These are phyloP conservation scores for Phaseolus coccineus DNA, from an alignment of 331 rosid genomes.

Conservation along the genomic window DNA sequence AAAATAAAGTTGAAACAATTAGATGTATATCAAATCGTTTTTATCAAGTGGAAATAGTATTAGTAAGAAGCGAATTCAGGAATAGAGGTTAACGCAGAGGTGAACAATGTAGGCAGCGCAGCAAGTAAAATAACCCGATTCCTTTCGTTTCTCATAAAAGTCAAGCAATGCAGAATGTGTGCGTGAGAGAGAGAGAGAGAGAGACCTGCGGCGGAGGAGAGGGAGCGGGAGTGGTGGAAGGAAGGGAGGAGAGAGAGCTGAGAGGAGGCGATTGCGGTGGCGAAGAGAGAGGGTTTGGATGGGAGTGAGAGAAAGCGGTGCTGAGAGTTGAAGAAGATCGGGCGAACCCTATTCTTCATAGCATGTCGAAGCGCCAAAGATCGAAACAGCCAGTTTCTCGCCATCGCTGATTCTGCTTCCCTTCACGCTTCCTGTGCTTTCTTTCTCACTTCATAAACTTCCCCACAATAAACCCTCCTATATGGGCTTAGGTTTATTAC, in stretches of 20 bases:
- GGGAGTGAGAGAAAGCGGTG: constrained; percentile 12
- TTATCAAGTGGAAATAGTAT: too few species aligned
- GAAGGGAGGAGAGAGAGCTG: constrained; percentile 41
- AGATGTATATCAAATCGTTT: too few species aligned
- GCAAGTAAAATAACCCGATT: neutral
- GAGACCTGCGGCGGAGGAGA: constrained; percentile 61
- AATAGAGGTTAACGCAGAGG: neutral
- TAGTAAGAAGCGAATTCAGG: neutral
- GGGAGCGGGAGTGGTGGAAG: constrained; percentile 47
- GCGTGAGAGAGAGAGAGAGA: neutral
- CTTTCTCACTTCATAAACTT: neutral
- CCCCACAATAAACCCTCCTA: neutral
- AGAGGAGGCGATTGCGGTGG: constrained; percentile 36
- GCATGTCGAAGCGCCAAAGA: constrained; percentile 29
- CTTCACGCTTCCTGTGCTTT: neutral
- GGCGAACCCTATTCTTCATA: constrained; percentile 34
- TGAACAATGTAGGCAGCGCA: neutral
- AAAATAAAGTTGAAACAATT: too few species aligned
- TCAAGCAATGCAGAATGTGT: neutral
- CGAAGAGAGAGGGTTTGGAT: constrained; percentile 48
- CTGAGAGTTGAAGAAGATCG: constrained; percentile 14
- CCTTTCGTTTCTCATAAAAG: neutral
- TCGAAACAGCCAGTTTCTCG: constrained; percentile 46
- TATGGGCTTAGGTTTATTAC: neutral
- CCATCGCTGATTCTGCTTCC: constrained; percentile 8